Evolutionary conservation across 306 rosid genomes (phyloP), one percentile per base, ranked within the genome.

Genomic region (Myrica gale): DNA sequence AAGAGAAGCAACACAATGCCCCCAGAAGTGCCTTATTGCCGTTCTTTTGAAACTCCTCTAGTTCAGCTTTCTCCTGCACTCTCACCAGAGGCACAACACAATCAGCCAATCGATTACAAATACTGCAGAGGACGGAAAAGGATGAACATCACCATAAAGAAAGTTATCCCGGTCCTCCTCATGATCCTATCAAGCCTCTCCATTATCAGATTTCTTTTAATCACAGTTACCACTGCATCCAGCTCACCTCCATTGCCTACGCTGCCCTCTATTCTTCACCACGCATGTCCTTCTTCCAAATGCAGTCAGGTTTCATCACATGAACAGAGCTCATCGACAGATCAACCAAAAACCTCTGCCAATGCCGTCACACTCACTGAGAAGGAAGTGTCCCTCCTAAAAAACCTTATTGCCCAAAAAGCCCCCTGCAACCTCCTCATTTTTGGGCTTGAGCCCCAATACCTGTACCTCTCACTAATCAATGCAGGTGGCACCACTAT

Each of bases 341-440:
- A 76, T 15, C 69, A 77, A 7, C 79, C 76, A 51, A 58, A 11
- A 85, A 60, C 41, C 62, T 66, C 82, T 72, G 61, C 89, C 60
- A 84, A 79, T 13, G 74, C 75, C 78, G 66, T 62, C 21, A 6
- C 37, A 56, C 78, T 91, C 55, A 68, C 84, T 23, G 82, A 88
- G 72, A 92, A 90, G 81, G 97, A 92, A 85, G 88, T 86, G 86
- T 83, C 55, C 65, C 85, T 87, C 75, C 84, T 95, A 7, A 81
- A 76, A 57, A 67, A 83, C 69, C 86, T 95, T 79, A 83, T 95
- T 68, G 76, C 90, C 61, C 78, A 73, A 11, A 95, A 78, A 84
- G 71, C 88, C 37, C 97, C 97, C 57, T 92, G 97, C 89, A 95
- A 92, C 87, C 89, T 95, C 57, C 97, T 95, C 54, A 76, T 95